phyloP scores from a whole-genome alignment of 495 filamentous ascomycete species.

The Xanthoparmelia taractica region DNA sequence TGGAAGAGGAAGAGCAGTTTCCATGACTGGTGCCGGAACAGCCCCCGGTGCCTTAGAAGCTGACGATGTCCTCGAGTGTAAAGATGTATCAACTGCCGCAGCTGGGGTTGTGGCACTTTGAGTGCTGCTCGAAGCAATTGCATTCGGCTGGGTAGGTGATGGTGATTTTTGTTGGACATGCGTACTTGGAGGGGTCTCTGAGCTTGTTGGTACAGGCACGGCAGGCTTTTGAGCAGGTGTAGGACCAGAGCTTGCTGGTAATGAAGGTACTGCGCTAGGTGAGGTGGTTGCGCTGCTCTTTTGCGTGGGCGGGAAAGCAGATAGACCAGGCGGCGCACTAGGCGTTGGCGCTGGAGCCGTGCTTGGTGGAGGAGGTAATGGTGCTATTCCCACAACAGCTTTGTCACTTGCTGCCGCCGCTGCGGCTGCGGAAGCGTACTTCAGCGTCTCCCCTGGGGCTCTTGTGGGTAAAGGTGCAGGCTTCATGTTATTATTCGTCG shows the following conservation, averaged over 20 bases:
- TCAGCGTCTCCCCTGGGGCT: slow-evolving; percentile 79
- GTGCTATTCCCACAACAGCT: slow-evolving; percentile 78
- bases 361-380: slow-evolving; percentile 73
- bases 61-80: slow-evolving; percentile 14
- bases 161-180: slow-evolving; percentile 45
- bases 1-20: slow-evolving; percentile 27
- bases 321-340: slow-evolving; percentile 39
- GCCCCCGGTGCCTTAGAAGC: slow-evolving; percentile 9
- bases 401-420: slow-evolving; percentile 92
- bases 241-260: slow-evolving; percentile 38
- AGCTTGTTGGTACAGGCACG: slow-evolving; percentile 31
- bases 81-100: slow-evolving; percentile 10
- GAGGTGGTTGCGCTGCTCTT: slow-evolving; percentile 47
- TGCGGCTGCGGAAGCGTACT: slow-evolving; percentile 93
- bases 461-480: slow-evolving; percentile 80
- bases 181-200: slow-evolving; percentile 33
- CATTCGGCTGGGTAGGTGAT: slow-evolving; percentile 37
- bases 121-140: slow-evolving; percentile 28
- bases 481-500: slow-evolving; percentile 71
- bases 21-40: slow-evolving; percentile 24
- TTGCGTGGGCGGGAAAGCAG: slow-evolving; percentile 36
- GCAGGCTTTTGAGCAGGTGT: slow-evolving; percentile 37
- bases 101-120: slow-evolving; percentile 33
- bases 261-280: slow-evolving; percentile 45
- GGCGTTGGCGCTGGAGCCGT: slow-evolving; percentile 10